Evolutionary conservation across 176 grass and related monocot genomes (phyloP).

Genomic region (Hyparrhenia diplandra): DNA sequence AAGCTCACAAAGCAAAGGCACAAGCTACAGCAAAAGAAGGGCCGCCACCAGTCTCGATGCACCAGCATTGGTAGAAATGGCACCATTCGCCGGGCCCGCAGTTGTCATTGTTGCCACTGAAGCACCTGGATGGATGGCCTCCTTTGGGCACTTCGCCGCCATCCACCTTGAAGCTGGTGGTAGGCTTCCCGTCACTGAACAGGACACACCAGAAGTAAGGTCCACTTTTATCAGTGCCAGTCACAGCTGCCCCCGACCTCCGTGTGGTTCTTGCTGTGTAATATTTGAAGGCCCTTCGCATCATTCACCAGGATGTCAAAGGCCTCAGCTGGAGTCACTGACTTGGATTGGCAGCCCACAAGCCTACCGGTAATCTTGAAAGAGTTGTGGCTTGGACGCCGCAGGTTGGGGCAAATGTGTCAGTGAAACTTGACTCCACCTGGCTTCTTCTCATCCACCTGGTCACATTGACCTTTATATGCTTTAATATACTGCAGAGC

Average conservation of each 20-base stretch:
- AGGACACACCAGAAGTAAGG: constrained; percentile 92
- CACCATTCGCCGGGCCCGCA: constrained; percentile 35
- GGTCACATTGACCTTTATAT: constrained; percentile 63
- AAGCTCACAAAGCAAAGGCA: constrained; percentile 45
- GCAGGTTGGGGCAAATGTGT: constrained; percentile 73
- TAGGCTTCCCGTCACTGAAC: constrained; percentile 71
- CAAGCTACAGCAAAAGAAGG: constrained; percentile 22
- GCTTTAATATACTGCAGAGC: constrained; percentile 93
- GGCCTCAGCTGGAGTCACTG: constrained; percentile 36
- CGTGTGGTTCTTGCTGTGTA: constrained; percentile 79
- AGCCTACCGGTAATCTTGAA: constrained; percentile 75
- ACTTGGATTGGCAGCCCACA: constrained; percentile 73
- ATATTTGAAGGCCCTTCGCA: constrained; percentile 43
- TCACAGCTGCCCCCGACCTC: constrained; percentile 71
- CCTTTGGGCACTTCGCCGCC: constrained; percentile 69
- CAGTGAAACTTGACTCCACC: constrained; percentile 51
- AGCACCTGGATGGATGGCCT: constrained; percentile 58
- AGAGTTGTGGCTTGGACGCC: constrained; percentile 63
- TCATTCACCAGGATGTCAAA: constrained; percentile 60
- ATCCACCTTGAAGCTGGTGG: constrained; percentile 64
- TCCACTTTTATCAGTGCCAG: constrained; percentile 40
- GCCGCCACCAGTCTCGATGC: constrained; percentile 15
- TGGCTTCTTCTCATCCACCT: constrained; percentile 74
- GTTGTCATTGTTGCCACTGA: constrained; percentile 76
- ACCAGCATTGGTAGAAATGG: background rate